These are phyloP conservation scores for Nosema granulosis DNA, from an alignment of 371 early-diverging fungal species.

Conservation along the genomic window DNA sequence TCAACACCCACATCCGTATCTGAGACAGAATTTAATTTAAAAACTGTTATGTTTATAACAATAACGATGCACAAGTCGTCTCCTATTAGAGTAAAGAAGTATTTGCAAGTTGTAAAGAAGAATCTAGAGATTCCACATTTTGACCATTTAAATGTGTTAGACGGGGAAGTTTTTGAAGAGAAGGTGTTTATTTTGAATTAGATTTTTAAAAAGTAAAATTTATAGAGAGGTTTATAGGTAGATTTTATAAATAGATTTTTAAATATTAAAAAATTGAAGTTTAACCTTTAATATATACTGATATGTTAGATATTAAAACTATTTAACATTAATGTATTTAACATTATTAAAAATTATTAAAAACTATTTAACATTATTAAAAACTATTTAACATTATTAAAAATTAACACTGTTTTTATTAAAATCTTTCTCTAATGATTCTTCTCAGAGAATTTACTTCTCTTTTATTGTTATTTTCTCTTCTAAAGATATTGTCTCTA, in stretches of 20 bases:
- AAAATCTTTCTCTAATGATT: background rate
- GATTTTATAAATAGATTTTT: background rate
- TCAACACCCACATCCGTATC: constrained; percentile 21
- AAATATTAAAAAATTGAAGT: background rate
- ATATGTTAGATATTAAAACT: too few relatives aligned
- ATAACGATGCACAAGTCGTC: constrained; percentile 11
- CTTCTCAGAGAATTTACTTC: background rate
- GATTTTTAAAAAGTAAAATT: background rate
- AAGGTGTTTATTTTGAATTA: constrained; percentile 24
- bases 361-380: too few relatives aligned
- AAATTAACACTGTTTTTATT: too few relatives aligned
- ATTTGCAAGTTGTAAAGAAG: constrained; percentile 29
- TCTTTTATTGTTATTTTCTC: background rate
- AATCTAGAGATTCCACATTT: constrained; percentile 18
- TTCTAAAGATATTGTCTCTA: background rate
- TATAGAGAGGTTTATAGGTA: background rate
- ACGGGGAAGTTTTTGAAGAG: constrained; percentile 36
- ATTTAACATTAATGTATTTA: too few relatives aligned
- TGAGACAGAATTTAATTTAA: constrained; percentile 12
- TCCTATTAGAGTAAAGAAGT: constrained; percentile 40
- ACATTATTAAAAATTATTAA: too few relatives aligned
- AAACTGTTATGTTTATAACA: constrained; percentile 32
- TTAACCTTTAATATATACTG: background rate
- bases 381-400: too few relatives aligned
- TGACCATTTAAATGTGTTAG: constrained; percentile 34